Evolutionary conservation across 2,329 filamentous ascomycete species (phyloP), one percentile per base, ranked within the genome.

Genomic region (Epichloe glyceriae): DNA sequence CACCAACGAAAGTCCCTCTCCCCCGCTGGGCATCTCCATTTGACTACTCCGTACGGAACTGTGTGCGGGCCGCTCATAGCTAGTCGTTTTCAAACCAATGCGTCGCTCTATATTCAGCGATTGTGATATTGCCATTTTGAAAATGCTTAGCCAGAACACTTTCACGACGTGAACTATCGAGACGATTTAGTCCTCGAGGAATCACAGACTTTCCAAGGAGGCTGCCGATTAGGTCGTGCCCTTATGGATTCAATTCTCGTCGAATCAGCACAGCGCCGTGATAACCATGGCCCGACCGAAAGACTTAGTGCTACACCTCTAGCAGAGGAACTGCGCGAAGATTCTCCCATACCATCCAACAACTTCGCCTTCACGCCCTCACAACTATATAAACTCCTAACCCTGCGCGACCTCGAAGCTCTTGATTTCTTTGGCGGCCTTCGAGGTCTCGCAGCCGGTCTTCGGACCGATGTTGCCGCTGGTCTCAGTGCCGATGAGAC

Each of bases 311-410:
- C 45, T 37, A 49, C 47, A 30, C 26, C 52, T 37, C 35, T 50
- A 14, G 49, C 54, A 6, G 42, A 55, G 50, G 62, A 66, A 50
- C 52, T 67, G 40, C 54, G 52, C 47, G 55, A 62, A 19, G 58
- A 63, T 26, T 47, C 55, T 5, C 61, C 60, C 34, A 49, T 60
- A 17, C 54, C 60, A 11, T 56, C 56, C 50, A 76, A 74, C 57
- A 69, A 66, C 6, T 80, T 80, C 53, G 76, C 74, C 12, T 80
- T 79, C 52, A 70, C 72, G 0, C 73, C 76, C 2, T 69, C 69
- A 4, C 75, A 79, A 51, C 64, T 80, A 3, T 73, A 74, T 59
- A 76, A 74, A 52, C 69, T 80, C 34, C 58, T 77, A 33, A 73
- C 71, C n/a, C 69, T 73, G 22, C 73, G 75, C 49, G 74, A 66